Evolutionary conservation across 768 basidiomycete species (phyloP).

Genomic region (Leccinum rimulosum): DNA sequence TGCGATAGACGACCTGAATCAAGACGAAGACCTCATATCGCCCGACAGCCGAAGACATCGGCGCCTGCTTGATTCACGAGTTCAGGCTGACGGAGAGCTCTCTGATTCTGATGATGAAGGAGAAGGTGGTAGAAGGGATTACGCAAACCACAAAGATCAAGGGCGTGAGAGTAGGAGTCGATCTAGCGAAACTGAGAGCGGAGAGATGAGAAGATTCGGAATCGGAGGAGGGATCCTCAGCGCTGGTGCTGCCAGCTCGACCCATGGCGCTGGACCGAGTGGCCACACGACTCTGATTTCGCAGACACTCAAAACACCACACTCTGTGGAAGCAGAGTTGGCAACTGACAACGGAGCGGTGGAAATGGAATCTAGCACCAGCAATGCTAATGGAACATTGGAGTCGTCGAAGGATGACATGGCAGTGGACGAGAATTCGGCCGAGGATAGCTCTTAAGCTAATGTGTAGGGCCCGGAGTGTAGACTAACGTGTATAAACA

Average conservation of each 20-base stretch:
- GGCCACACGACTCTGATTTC: conserved; percentile 51
- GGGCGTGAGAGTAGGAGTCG: conserved; percentile 42
- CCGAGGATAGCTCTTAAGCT: conserved; percentile 6
- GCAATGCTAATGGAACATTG: conserved; percentile 13
- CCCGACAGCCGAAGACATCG: conserved; percentile 74
- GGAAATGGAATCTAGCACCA: conserved; percentile 13
- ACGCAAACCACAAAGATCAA: conserved; percentile 53
- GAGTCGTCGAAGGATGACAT: conserved; percentile 26
- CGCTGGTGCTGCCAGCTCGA: conserved; percentile 50
- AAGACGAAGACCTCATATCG: conserved; percentile 80
- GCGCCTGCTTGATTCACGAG: conserved; percentile 73
- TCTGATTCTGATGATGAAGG: conserved; percentile 99
- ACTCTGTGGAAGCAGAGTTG: conserved; percentile 36
- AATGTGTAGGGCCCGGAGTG: not conserved
- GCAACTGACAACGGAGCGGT: conserved; percentile 18
- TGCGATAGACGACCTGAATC: conserved; percentile 73
- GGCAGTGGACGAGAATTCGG: conserved; percentile 22
- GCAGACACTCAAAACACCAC: conserved; percentile 24
- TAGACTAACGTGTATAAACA: conserved; percentile 10
- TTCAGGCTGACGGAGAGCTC: conserved; percentile 84
- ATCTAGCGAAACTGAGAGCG: conserved; percentile 43
- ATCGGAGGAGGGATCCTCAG: conserved; percentile 71
- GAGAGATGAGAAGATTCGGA: conserved; percentile 53
- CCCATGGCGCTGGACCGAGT: conserved; percentile 76
- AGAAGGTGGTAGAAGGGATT: conserved; percentile 77